Evolutionary conservation across 805 yeast species (phyloP).

Genomic region (Candida sanyiensis): DNA sequence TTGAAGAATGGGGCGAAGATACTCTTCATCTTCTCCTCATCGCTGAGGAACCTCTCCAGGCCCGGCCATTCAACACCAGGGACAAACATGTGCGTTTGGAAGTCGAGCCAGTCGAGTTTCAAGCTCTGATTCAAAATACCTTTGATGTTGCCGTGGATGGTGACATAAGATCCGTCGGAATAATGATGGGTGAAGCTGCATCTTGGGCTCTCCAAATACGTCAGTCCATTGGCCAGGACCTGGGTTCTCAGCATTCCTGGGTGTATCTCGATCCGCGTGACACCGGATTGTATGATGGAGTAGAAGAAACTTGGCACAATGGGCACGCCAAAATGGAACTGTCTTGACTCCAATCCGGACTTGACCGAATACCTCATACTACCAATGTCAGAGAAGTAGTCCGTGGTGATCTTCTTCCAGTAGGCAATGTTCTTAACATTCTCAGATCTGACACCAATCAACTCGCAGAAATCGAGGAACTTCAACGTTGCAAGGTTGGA

Average conservation of each 20-base stretch:
- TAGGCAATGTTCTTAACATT: slow-evolving; percentile 39
- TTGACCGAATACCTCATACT: slow-evolving; percentile 42
- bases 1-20: slow-evolving; percentile 11
- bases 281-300: slow-evolving; percentile 46
- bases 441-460: slow-evolving; percentile 37
- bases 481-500: slow-evolving; percentile 47
- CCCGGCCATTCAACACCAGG: slow-evolving; percentile 44
- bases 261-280: slow-evolving; percentile 44
- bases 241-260: slow-evolving; percentile 47
- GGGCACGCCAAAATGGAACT: slow-evolving; percentile 57
- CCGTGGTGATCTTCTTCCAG: slow-evolving; percentile 45
- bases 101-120: slow-evolving; percentile 68
- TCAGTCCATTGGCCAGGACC: slow-evolving; percentile 46
- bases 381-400: slow-evolving; percentile 49
- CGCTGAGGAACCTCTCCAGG: slow-evolving; percentile 35
- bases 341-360: slow-evolving; percentile 41
- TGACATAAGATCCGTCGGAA: slow-evolving; percentile 65
- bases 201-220: slow-evolving; percentile 48
- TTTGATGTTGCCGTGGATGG: slow-evolving; percentile 54
- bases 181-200: slow-evolving; percentile 46
- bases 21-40: slow-evolving; percentile 21
- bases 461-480: slow-evolving; percentile 44
- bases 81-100: slow-evolving; percentile 42
- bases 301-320: slow-evolving; percentile 61
- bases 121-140: slow-evolving; percentile 57